Conservation (phyloP, 73 alveolate genomes). For the Tetrahymena malaccensis region DNA sequence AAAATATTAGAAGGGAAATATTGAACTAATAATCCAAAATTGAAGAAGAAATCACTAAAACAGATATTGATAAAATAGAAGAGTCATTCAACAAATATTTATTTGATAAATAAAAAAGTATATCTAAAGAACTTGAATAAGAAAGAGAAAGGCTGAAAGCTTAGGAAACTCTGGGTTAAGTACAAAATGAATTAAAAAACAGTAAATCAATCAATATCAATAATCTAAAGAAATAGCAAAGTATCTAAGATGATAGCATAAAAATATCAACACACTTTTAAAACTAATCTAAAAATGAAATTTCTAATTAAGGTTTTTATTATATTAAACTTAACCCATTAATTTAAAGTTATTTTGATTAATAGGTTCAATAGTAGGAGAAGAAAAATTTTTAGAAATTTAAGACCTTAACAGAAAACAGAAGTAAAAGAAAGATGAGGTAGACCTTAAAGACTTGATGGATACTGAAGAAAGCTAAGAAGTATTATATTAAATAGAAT, state of each 20-base stretch:
- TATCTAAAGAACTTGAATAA: not conserved
- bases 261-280: not conserved
- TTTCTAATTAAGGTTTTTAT: not conserved
- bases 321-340: no score
- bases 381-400: not conserved
- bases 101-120: not conserved
- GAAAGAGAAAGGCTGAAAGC: not conserved
- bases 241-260: not conserved
- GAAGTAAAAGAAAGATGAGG: not conserved
- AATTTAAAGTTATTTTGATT: no score
- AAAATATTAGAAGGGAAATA: not conserved
- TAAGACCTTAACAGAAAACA: not conserved
- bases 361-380: not conserved
- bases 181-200: not conserved
- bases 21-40: not conserved
- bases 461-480: not conserved
- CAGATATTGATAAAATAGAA: not conserved
- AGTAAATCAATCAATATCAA: not conserved
- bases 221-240: no score
- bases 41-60: not conserved
- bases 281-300: not conserved
- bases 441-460: not conserved
- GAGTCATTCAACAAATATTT: not conserved
- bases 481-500: not conserved
- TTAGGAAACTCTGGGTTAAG: not conserved